Percentiles rank a stretch among this genome's conserved stretches.
These are phyloP conservation scores for Lagenaria siceraria DNA, from an alignment of 306 rosid species.

Conservation along the genomic window DNA sequence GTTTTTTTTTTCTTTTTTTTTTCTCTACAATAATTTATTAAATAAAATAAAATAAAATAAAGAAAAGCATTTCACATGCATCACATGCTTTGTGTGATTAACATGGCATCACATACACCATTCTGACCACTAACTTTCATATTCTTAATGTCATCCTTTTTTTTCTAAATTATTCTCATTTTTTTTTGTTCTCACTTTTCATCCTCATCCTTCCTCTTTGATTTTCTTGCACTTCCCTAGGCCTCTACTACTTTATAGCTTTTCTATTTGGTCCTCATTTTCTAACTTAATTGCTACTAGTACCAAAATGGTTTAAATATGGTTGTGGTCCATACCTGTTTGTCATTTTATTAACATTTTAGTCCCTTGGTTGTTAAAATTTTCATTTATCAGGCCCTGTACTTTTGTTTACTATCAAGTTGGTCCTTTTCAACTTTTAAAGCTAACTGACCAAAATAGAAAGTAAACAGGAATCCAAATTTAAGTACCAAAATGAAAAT, in stretches of 20 bases:
- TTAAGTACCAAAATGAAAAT: background rate
- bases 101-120: background rate
- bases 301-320: background rate
- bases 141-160: background rate
- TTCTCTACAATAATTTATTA: too few species aligned
- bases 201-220: background rate
- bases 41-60: background rate
- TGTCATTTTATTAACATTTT: background rate
- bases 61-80: background rate
- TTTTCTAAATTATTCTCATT: background rate
- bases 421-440: background rate
- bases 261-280: background rate
- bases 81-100: constrained; percentile 1
- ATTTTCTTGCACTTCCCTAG: background rate
- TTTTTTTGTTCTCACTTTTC: background rate
- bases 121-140: background rate
- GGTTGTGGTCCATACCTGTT: background rate
- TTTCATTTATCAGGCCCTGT: background rate
- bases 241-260: background rate
- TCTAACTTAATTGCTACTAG: background rate
- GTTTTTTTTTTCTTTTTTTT: background rate
- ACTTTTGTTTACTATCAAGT: background rate
- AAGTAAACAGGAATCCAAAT: background rate
- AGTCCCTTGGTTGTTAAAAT: background rate
- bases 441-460: background rate